Conservation (phyloP, 345 rosid species). For the Psidium friedrichsthalianum region DNA sequence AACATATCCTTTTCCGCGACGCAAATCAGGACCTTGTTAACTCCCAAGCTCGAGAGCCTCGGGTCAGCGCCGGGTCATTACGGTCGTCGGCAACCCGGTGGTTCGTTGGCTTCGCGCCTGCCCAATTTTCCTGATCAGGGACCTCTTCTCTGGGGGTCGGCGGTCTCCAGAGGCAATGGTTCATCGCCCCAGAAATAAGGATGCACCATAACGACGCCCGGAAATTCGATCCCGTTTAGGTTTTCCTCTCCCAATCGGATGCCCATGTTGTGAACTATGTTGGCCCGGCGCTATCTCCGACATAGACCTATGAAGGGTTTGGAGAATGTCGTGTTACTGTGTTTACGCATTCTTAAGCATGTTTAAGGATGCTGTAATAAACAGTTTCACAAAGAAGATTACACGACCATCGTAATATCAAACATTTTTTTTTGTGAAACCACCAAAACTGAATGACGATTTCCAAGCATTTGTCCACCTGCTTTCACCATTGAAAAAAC, state of each 20-base stretch:
- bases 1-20: constrained; percentile 23
- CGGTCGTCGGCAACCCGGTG: constrained; percentile 12
- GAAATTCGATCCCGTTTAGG: neutral
- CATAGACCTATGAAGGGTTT: constrained; percentile 5
- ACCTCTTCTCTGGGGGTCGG: neutral
- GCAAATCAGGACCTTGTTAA: constrained; percentile 13
- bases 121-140: constrained; percentile 1
- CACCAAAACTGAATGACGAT: neutral
- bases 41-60: constrained; percentile 3
- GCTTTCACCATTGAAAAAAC: neutral
- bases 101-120: constrained; percentile 10
- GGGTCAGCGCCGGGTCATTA: constrained; percentile 17
- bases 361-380: neutral
- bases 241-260: neutral
- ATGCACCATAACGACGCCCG: constrained; percentile 17
- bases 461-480: neutral
- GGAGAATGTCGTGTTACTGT: neutral
- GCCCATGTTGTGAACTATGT: constrained; percentile 15
- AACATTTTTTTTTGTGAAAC: neutral
- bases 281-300: constrained; percentile 39
- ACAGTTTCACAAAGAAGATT: neutral
- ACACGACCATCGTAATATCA: neutral
- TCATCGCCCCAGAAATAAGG: constrained; percentile 25
- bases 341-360: neutral
- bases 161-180: neutral